Conservation (phyloP, 148 eudicot species). For the Rhododendron henanense region DNA sequence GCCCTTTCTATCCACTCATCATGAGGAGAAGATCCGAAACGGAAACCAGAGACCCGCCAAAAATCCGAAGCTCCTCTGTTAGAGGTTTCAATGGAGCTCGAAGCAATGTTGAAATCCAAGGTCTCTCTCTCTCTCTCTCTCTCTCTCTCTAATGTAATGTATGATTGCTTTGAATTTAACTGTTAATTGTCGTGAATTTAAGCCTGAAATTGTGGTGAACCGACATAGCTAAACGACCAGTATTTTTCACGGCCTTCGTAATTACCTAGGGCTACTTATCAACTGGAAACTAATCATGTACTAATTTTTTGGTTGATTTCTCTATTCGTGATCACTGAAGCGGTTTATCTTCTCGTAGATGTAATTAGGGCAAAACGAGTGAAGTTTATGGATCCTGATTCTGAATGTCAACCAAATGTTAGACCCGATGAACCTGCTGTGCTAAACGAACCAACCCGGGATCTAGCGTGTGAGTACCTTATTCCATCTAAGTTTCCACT, state of each 20-base stretch:
- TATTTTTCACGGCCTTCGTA: not conserved
- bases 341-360: slow-evolving; percentile 18
- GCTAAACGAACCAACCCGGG: slow-evolving; percentile 22
- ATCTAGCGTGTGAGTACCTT: slow-evolving; percentile 21
- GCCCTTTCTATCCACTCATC: not conserved
- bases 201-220: not conserved
- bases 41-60: slow-evolving; percentile 2
- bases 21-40: slow-evolving; percentile 17
- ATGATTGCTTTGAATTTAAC: not conserved
- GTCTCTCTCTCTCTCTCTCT: not conserved
- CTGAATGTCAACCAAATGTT: slow-evolving; percentile 12
- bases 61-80: slow-evolving; percentile 14
- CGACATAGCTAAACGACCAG: not conserved
- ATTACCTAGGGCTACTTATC: not conserved
- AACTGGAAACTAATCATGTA: not conserved
- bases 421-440: slow-evolving; percentile 14
- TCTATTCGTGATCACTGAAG: not conserved
- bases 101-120: not conserved
- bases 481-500: not conserved
- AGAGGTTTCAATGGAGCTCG: slow-evolving; percentile 18
- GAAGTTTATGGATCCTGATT: slow-evolving; percentile 30
- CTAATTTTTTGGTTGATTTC: not conserved
- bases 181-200: not conserved
- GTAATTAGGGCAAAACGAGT: slow-evolving; percentile 37
- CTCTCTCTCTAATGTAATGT: not conserved